These are phyloP conservation scores for Pleurotus citrinopileatus DNA, from an alignment of 768 basidiomycete species.

Conservation along the genomic window DNA sequence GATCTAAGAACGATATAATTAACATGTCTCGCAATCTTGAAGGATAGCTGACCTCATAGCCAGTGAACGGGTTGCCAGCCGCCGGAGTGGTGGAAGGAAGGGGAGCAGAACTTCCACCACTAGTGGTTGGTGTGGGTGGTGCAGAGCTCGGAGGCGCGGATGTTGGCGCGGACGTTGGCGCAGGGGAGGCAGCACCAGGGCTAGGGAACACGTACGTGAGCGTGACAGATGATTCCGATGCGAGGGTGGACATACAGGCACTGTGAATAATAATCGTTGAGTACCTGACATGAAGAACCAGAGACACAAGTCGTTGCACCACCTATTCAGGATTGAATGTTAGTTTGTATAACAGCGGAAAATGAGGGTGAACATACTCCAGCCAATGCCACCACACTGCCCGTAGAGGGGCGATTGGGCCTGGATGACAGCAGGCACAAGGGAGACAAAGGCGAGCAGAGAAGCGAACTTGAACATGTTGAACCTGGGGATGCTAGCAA, in stretches of 20 bases:
- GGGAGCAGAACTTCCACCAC: conserved; percentile 20
- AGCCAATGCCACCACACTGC: conserved; percentile 53
- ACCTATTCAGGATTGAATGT: no score
- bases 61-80: conserved; percentile 52
- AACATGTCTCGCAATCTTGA: neutral
- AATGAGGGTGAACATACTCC: no score
- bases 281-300: conserved; percentile 28
- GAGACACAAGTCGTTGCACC: conserved; percentile 39
- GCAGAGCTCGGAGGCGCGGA: conserved; percentile 18
- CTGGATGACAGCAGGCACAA: conserved; percentile 41
- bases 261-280: conserved; percentile 38
- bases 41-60: conserved; percentile 34
- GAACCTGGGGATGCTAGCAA: conserved; percentile 12
- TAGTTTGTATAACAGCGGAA: no score
- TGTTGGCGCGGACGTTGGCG: conserved; percentile 18
- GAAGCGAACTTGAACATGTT: conserved; percentile 48
- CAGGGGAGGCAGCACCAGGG: conserved; percentile 16
- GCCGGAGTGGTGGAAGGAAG: conserved; percentile 33
- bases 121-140: conserved; percentile 16
- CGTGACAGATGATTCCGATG: neutral
- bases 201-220: conserved; percentile 7
- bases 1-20: conserved; percentile 25
- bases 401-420: conserved; percentile 43
- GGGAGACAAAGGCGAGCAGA: conserved; percentile 36
- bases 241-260: conserved; percentile 31